Evolutionary conservation across 129 eudicot species (phyloP).

Genomic region (Dittrichia graveolens): DNA sequence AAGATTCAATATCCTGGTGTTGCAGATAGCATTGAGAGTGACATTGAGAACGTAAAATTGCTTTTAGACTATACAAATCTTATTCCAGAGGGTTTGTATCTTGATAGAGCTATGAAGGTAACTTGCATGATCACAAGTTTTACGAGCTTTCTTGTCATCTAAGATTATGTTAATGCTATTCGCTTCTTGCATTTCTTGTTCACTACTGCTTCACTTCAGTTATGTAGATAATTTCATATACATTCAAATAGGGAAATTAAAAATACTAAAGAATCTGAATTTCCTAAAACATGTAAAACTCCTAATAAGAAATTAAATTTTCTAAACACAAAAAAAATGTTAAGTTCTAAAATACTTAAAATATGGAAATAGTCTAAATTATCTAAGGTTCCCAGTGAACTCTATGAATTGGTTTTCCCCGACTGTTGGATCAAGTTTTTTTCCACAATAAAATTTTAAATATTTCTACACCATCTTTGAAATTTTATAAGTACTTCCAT

Average conservation of each 20-base stretch:
- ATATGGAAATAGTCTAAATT: neutral
- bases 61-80: constrained; percentile 76
- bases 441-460: neutral
- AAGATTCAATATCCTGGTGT: constrained; percentile 99
- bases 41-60: constrained; percentile 87
- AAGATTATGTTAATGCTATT: constrained; percentile 10
- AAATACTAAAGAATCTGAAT: neutral
- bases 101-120: constrained; percentile 94
- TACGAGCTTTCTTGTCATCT: constrained; percentile 7
- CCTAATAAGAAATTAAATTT: neutral
- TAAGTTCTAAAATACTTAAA: neutral
- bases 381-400: neutral
- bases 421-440: neutral
- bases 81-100: constrained; percentile 77
- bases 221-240: neutral
- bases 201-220: constrained; percentile 1
- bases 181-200: constrained; percentile 11
- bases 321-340: neutral
- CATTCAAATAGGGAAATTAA: neutral
- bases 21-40: constrained; percentile 98
- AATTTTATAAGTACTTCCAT: neutral
- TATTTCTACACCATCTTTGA: neutral
- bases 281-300: neutral
- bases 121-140: constrained; percentile 11
- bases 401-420: neutral